Evolutionary conservation across 2,329 filamentous ascomycete genomes (phyloP).

Genomic region (Chalaropsis thielavioides): DNA sequence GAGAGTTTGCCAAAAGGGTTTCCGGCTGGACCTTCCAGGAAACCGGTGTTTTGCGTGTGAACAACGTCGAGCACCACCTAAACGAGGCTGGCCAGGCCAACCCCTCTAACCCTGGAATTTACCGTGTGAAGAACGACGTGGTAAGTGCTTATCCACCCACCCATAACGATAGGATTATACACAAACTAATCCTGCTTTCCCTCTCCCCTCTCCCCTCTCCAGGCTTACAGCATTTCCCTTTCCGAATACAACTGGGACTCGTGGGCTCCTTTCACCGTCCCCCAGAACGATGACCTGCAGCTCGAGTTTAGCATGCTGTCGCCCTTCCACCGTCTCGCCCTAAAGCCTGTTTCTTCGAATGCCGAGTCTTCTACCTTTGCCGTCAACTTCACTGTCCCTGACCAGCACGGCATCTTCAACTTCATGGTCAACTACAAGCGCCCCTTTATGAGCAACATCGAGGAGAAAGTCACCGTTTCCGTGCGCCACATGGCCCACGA

Average conservation of each 20-base stretch:
- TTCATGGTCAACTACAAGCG: conserved; percentile 96
- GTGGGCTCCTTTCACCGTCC: conserved; percentile 59
- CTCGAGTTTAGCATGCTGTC: conserved; percentile 99
- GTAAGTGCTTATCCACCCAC: conserved; percentile 42
- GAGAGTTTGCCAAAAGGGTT: conserved; percentile 69
- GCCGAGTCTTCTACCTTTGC: conserved; percentile 59
- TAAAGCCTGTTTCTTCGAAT: conserved; percentile 44
- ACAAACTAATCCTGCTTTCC: not conserved
- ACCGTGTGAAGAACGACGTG: conserved; percentile 92
- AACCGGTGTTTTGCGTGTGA: conserved; percentile 73
- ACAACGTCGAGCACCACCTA: conserved; percentile 64
- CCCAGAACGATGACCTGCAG: conserved; percentile 60
- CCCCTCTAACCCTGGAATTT: conserved; percentile 69
- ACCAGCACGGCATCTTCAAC: conserved; percentile 98
- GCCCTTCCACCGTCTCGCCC: conserved; percentile 78
- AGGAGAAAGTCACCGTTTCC: conserved; percentile 90
- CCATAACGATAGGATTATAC: conserved; percentile 24
- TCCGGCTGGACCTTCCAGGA: conserved; percentile 97
- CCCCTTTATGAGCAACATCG: conserved; percentile 73
- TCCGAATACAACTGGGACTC: conserved; percentile 69
- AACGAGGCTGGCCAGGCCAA: conserved; percentile 28
- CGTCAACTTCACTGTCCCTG: conserved; percentile 66
- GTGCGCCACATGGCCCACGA: conserved; percentile 95
- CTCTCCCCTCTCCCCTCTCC: not conserved
- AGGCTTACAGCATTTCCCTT: conserved; percentile 78